Base-by-base conservation (phyloP, 1,284 basidiomycete genomes). In the Peniophora sp. region DNA sequence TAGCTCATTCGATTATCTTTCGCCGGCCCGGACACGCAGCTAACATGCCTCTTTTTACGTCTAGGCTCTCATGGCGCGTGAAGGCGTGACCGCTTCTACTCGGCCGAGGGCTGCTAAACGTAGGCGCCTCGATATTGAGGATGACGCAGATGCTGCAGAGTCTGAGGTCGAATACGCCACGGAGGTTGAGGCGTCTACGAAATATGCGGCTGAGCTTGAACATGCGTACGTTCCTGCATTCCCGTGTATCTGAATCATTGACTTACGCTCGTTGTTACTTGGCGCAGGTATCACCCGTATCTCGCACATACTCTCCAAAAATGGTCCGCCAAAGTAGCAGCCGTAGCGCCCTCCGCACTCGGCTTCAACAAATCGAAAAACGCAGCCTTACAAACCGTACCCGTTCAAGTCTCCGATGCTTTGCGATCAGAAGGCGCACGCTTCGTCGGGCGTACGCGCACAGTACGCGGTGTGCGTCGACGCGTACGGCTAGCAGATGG, bases 281-380 rank as follows among this genome's bases (percentile, higher is more conserved):
- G 19, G 6, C 38, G 34, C 16, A 85, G 82, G 36, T 79, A 79
- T 50, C 89, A 92, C 60, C 74, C 81, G 1, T 72, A 84, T 57
- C 72, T 90, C 14, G 65, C 92, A 38, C 80, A 83, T 52, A 92
- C 89, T 1, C 75, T 97, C 17, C 71, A 77, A 47, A 97, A 97
- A 69, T 97, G 94, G 94, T 93, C 89, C 6, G 77, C 85, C 34
- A 97, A 97, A 70, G 89, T 97, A 45, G 89, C 94, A 61, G 89
- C 92, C 0, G 92, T 95, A 3, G 81, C 91, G 0, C 83, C 88
- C 6, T 81, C 81, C 2, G 79, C 79, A 34, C 74, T 97, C 45
- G 70, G 89, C 64, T 32, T 32, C 27, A 32, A 32, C 27, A 32
- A 32, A 12, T 75, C 72, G 19, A 70, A 72, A 35, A 74, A 59